Conservation (phyloP, 768 basidiomycete species). For the Collybia nuda region DNA sequence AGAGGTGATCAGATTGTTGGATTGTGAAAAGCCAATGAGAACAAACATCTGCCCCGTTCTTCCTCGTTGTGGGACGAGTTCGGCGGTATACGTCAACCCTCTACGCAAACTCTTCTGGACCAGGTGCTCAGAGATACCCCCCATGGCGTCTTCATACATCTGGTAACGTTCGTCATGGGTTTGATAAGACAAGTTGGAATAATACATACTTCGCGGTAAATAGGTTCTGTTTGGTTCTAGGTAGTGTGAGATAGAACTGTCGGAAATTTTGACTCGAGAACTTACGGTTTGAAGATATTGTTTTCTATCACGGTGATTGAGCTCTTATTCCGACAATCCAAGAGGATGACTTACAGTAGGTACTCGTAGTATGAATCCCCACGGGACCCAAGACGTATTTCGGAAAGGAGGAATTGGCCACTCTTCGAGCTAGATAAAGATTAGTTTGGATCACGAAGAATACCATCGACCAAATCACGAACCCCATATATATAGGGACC, state of each 20-base stretch:
- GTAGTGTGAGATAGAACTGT: background rate
- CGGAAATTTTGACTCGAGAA: background rate
- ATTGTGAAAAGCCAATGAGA: background rate
- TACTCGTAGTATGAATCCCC: constrained; percentile 97
- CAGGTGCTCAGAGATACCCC: constrained; percentile 73
- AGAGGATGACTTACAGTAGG: constrained; percentile 51
- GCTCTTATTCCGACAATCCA: too few relatives aligned
- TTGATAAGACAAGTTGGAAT: background rate
- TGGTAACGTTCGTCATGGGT: constrained; percentile 24
- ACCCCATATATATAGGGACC: constrained; percentile 86
- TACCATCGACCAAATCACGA: constrained; percentile 3
- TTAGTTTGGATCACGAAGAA: background rate
- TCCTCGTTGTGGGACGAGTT: constrained; percentile 62
- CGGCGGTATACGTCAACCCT: constrained; percentile 74
- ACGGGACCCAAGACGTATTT: constrained; percentile 89
- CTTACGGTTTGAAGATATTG: constrained; percentile 82
- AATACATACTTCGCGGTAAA: constrained; percentile 67
- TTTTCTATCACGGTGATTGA: constrained; percentile 42
- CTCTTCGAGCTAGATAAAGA: constrained; percentile 30
- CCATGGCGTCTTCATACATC: constrained; percentile 90
- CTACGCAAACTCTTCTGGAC: constrained; percentile 59
- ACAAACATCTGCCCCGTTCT: constrained; percentile 33
- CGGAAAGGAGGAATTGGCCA: constrained; percentile 55
- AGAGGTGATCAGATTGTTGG: background rate
- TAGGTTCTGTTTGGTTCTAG: constrained; percentile 70